Evolutionary conservation across 2,329 filamentous ascomycete genomes (phyloP).

Genomic region (Ascochyta lentis): DNA sequence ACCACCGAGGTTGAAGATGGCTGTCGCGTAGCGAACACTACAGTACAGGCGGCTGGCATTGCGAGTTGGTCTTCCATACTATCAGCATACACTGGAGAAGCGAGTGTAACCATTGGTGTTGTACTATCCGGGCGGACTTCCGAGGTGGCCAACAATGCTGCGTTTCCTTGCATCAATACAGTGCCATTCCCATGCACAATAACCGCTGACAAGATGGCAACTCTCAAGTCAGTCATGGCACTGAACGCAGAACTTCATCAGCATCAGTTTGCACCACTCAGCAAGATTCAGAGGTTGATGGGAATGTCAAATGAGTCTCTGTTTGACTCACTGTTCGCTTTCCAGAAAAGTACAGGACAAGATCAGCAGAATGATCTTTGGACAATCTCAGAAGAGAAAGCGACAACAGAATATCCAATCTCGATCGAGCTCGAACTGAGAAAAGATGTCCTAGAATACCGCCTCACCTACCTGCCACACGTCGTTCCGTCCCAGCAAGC

Average conservation of each 20-base stretch:
- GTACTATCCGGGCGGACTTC: slow-evolving; percentile 77
- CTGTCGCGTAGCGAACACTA: slow-evolving; percentile 67
- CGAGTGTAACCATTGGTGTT: slow-evolving; percentile 76
- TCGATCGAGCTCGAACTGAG: slow-evolving; percentile 79
- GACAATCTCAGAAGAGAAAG: slow-evolving; percentile 68
- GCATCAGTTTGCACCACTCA: slow-evolving; percentile 74
- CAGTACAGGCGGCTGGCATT: slow-evolving; percentile 77
- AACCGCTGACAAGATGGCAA: slow-evolving; percentile 58
- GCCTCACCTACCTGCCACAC: slow-evolving; percentile 70
- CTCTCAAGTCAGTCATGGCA: slow-evolving; percentile 69
- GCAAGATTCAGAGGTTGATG: slow-evolving; percentile 75
- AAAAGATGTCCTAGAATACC: slow-evolving; percentile 61
- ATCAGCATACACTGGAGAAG: slow-evolving; percentile 77
- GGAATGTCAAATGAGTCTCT: slow-evolving; percentile 68
- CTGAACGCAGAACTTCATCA: slow-evolving; percentile 70
- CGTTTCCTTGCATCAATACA: slow-evolving; percentile 83
- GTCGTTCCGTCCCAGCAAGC: slow-evolving; percentile 74
- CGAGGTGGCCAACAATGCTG: slow-evolving; percentile 63
- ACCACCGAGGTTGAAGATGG: slow-evolving; percentile 60
- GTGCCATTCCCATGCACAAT: slow-evolving; percentile 73
- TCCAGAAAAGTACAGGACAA: slow-evolving; percentile 66
- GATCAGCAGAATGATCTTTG: slow-evolving; percentile 55
- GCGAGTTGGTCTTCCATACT: slow-evolving; percentile 80
- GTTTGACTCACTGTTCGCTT: slow-evolving; percentile 87
- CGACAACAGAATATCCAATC: slow-evolving; percentile 76